These are phyloP conservation scores for Torulaspora quercuum DNA, from an alignment of 805 yeast genomes.

Conservation along the genomic window DNA sequence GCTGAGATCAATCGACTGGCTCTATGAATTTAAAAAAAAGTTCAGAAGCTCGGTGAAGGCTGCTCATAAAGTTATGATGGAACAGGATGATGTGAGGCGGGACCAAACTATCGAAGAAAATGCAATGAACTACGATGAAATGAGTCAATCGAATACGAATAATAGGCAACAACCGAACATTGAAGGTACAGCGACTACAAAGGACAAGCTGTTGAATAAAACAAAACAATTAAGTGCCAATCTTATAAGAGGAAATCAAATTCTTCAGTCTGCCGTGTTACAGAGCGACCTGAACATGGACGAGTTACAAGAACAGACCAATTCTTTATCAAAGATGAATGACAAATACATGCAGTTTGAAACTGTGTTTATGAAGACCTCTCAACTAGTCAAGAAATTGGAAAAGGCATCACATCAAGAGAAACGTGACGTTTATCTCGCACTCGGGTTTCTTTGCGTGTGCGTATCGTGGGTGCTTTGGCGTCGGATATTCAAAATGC, in stretches of 20 bases:
- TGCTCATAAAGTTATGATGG: constrained; percentile 6
- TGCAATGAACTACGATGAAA: constrained; percentile 9
- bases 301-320: constrained; percentile 34
- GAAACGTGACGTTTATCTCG: constrained; percentile 34
- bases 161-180: neutral
- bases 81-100: constrained; percentile 20
- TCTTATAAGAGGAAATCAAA: constrained; percentile 33
- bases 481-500: constrained; percentile 36
- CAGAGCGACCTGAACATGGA: constrained; percentile 37
- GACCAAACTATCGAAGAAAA: constrained; percentile 19
- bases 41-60: constrained; percentile 8
- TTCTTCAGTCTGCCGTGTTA: constrained; percentile 33
- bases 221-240: constrained; percentile 34
- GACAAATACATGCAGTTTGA: constrained; percentile 35
- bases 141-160: neutral
- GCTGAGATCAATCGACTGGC: constrained; percentile 23
- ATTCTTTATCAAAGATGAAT: constrained; percentile 27
- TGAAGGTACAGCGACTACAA: constrained; percentile 14
- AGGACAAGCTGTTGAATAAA: constrained; percentile 28
- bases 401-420: constrained; percentile 35
- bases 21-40: constrained; percentile 16
- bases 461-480: constrained; percentile 37
- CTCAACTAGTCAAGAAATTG: constrained; percentile 31
- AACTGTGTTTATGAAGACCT: constrained; percentile 29
- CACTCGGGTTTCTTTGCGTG: constrained; percentile 28